These are phyloP conservation scores for Calonectria pseudoreteaudii DNA, from an alignment of 2,329 filamentous ascomycete species.

Conservation along the genomic window DNA sequence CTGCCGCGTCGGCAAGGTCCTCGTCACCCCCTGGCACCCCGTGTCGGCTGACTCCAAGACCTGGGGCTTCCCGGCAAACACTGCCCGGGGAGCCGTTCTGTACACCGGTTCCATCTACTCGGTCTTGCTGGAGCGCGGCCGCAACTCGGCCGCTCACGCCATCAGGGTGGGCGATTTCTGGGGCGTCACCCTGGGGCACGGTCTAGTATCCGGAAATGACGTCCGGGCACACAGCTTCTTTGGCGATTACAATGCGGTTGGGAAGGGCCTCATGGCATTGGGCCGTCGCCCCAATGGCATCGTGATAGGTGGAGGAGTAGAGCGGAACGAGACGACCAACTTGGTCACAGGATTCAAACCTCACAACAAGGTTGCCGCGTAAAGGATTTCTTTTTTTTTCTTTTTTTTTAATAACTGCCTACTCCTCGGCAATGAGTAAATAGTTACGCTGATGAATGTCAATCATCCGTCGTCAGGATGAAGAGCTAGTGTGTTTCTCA, in stretches of 20 bases:
- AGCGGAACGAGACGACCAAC: constrained; percentile 52
- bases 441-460: background rate
- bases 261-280: constrained; percentile 52
- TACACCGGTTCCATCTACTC: constrained; percentile 69
- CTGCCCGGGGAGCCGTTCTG: constrained; percentile 46
- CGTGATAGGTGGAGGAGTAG: constrained; percentile 57
- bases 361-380: background rate
- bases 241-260: constrained; percentile 61
- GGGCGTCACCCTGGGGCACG: constrained; percentile 71
- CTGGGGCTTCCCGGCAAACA: constrained; percentile 62
- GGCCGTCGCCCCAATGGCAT: constrained; percentile 53
- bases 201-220: constrained; percentile 51
- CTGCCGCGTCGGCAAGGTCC: constrained; percentile 58
- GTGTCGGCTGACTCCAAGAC: constrained; percentile 52
- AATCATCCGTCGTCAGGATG: background rate
- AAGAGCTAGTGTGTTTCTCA: too few relatives aligned
- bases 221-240: constrained; percentile 66
- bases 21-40: constrained; percentile 72
- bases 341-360: constrained; percentile 48
- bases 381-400: background rate
- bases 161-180: constrained; percentile 59
- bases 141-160: constrained; percentile 60
- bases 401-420: too few relatives aligned
- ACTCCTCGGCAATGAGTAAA: too few relatives aligned
- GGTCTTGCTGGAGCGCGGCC: constrained; percentile 63